Evolutionary conservation across 2,329 filamentous ascomycete genomes (phyloP).

Genomic region (Amylocarpus encephaloides): DNA sequence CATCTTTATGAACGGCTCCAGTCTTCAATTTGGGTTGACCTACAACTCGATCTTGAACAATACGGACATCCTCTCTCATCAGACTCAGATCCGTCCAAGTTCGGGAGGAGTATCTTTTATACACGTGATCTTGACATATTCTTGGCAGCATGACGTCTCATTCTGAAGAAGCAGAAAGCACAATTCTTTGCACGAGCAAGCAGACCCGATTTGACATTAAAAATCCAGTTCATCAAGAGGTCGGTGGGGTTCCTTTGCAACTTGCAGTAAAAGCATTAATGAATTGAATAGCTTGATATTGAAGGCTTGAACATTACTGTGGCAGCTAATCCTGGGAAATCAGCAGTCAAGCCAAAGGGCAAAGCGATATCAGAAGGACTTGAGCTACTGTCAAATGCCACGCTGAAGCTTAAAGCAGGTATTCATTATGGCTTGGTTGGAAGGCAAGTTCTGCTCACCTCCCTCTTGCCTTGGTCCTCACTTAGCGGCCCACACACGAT

Average conservation of each 20-base stretch:
- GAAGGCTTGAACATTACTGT: conserved; percentile 52
- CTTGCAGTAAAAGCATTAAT: conserved; percentile 3
- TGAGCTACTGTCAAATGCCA: conserved; percentile 67
- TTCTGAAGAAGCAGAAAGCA: conserved; percentile 21
- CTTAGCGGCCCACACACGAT: too few species aligned
- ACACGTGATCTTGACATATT: too few species aligned
- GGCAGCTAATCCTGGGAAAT: not conserved
- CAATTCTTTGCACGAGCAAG: conserved; percentile 29
- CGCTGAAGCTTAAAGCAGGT: conserved; percentile 65
- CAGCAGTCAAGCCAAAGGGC: conserved; percentile 30
- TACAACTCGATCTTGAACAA: too few species aligned
- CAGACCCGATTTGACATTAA: conserved; percentile 32
- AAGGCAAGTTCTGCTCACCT: conserved; percentile 16
- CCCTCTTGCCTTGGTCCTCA: too few species aligned
- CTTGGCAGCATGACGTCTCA: not conserved
- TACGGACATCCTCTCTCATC: too few species aligned
- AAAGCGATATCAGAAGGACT: conserved; percentile 44
- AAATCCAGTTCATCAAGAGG: conserved; percentile 30
- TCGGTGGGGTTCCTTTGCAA: not conserved
- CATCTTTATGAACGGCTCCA: not conserved
- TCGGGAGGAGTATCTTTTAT: too few species aligned
- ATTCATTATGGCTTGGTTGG: conserved; percentile 73
- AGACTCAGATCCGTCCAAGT: too few species aligned
- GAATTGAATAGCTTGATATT: conserved; percentile 51
- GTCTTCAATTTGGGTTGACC: too few species aligned